Conservation (phyloP, 2,329 filamentous ascomycete genomes). For the Cordyceps cateniannulata region DNA sequence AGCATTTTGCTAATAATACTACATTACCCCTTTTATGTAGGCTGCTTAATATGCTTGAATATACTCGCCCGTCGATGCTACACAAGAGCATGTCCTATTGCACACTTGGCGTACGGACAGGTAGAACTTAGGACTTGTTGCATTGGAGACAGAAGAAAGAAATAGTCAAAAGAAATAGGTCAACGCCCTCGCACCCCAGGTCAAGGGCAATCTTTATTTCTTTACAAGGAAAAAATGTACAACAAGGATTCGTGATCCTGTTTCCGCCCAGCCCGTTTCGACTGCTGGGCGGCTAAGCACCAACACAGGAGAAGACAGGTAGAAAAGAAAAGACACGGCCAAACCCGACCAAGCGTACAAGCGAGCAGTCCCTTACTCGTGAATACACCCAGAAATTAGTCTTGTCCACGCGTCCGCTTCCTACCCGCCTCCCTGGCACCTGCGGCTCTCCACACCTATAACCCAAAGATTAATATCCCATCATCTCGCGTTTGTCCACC, state of each 20-base stretch:
- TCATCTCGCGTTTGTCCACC: slow-evolving; percentile 11
- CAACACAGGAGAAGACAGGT: not conserved
- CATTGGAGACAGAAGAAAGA: slow-evolving; percentile 4
- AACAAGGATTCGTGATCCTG: slow-evolving; percentile 12
- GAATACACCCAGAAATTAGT: not conserved
- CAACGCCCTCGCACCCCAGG: slow-evolving; percentile 7
- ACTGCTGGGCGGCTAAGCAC: not conserved
- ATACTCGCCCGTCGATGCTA: not conserved
- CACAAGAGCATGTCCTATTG: not conserved
- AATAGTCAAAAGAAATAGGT: slow-evolving; percentile 3
- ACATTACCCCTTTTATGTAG: too few species aligned
- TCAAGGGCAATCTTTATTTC: slow-evolving; percentile 6
- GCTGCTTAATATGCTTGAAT: too few species aligned
- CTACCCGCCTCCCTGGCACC: not conserved
- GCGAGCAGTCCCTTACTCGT: not conserved
- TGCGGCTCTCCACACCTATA: slow-evolving; percentile 5
- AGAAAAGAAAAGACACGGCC: not conserved
- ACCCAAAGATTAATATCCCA: slow-evolving; percentile 13
- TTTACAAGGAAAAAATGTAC: slow-evolving; percentile 16
- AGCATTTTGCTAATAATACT: too few species aligned
- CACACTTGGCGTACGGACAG: not conserved
- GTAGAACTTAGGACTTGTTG: not conserved
- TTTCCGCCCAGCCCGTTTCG: slow-evolving; percentile 8
- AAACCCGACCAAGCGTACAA: not conserved
- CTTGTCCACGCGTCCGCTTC: not conserved